Percentiles rank a stretch among this genome's conserved stretches.
Conservation (phyloP, 495 filamentous ascomycete genomes). For the Annulohypoxylon maeteangense region DNA sequence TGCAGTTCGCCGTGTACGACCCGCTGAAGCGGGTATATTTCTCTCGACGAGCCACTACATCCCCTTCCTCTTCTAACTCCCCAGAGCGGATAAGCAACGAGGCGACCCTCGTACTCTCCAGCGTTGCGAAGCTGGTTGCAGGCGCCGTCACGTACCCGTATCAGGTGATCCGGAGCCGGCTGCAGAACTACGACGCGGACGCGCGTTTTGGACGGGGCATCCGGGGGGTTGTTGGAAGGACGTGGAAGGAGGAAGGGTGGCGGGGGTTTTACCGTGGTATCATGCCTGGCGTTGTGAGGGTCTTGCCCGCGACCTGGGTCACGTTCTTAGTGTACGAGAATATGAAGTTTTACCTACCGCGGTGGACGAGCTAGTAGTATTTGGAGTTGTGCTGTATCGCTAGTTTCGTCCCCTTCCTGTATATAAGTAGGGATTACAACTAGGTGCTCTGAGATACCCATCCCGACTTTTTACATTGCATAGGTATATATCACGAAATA, state of each 20-base stretch:
- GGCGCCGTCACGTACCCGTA: conserved; percentile 91
- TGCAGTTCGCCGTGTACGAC: conserved; percentile 97
- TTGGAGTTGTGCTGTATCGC: neutral
- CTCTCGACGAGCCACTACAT: conserved; percentile 47
- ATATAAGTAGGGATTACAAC: neutral
- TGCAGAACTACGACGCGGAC: conserved; percentile 88
- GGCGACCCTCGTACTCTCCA: conserved; percentile 81
- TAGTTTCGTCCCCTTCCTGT: neutral
- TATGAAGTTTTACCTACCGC: conserved; percentile 73
- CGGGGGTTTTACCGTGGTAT: conserved; percentile 93
- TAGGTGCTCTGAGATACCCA: neutral
- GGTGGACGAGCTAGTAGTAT: conserved; percentile 39
- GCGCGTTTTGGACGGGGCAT: conserved; percentile 73
- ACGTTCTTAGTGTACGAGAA: conserved; percentile 99
- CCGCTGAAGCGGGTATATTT: conserved; percentile 72
- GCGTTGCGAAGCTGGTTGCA: conserved; percentile 85
- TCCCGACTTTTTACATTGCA: neutral
- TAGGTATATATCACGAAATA: neutral
- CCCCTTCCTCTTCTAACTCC: neutral
- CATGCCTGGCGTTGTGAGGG: conserved; percentile 85
- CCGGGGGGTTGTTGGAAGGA: conserved; percentile 73
- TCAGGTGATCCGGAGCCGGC: conserved; percentile 84
- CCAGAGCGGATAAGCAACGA: conserved; percentile 69
- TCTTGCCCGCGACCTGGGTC: conserved; percentile 93
- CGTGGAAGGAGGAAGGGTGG: conserved; percentile 81